Conservation (phyloP, 2,329 filamentous ascomycete species). For the Cladorrhinum sp. region DNA sequence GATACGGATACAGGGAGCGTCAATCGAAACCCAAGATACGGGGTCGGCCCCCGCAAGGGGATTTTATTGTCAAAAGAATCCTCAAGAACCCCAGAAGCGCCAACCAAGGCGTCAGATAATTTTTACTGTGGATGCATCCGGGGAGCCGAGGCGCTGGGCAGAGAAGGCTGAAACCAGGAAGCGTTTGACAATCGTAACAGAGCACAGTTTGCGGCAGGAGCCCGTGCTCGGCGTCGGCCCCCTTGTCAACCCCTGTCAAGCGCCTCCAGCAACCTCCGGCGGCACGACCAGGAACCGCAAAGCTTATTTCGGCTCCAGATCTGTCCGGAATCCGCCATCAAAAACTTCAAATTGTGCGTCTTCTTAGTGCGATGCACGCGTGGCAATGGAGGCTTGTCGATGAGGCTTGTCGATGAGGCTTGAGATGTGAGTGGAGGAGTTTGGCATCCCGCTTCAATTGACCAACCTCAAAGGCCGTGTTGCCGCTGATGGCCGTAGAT, state of each 20-base stretch:
- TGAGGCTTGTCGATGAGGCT: not conserved
- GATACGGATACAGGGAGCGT: not conserved
- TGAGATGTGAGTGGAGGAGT: too few species aligned
- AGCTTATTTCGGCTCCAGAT: not conserved
- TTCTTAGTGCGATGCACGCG: too few species aligned
- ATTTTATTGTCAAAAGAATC: not conserved
- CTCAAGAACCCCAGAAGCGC: constrained; percentile 3
- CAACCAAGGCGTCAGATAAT: not conserved
- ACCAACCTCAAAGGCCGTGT: not conserved
- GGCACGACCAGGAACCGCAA: not conserved
- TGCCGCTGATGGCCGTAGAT: not conserved
- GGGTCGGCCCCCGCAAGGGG: not conserved
- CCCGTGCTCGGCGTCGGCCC: constrained; percentile 10
- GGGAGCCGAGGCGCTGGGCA: constrained; percentile 16
- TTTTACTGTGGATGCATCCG: not conserved
- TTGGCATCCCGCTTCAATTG: too few species aligned
- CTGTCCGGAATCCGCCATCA: not conserved
- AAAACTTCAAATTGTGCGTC: too few species aligned
- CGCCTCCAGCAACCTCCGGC: not conserved
- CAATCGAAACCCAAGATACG: not conserved
- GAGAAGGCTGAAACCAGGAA: constrained; percentile 23
- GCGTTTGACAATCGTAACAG: constrained; percentile 26
- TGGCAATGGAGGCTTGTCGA: not conserved
- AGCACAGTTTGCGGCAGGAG: constrained; percentile 19
- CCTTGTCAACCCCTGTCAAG: not conserved